Evolutionary conservation across 2,329 filamentous ascomycete genomes (phyloP), one percentile per base, ranked within the genome.

Genomic region (Aplosporella prunicola): DNA sequence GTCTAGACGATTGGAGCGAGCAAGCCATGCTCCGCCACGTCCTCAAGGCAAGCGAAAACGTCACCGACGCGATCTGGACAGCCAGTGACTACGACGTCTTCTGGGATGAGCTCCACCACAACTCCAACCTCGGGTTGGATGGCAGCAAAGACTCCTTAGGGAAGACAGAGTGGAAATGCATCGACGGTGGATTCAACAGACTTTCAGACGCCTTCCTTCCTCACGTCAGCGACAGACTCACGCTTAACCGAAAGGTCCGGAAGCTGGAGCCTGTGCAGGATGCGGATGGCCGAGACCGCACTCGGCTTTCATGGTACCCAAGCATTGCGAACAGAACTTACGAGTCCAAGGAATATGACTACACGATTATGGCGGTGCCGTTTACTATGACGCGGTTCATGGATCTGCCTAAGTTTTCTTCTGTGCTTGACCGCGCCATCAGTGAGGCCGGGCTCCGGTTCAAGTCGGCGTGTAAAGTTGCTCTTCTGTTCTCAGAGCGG

Each of bases 331-430:
- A 35, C 17, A 11, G 25, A 14, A 35, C 25, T 10, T 16, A n/a
- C 25, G 25, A 28, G 11, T 29, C 24, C 17, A 23, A 28, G 8
- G 25, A 28, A 17, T 35, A 28, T 13, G 25, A 35, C 8, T 35
- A 35, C 33, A 35, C 33, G 3, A 23, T 35, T 18, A 28, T 35
- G 24, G 33, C 33, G 3, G 18, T 35, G 5, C 33, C 33, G 1
- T 35, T 35, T 7, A 35, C 33, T 26, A 35, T 35, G 33, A 35
- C 33, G 17, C 33, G 33, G 13, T 35, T 35, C 9, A 35, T 35
- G 33, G 17, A 28, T 14, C 33, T 35, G 2, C 33, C 33, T 8
- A 28, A 20, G 8, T 35, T 35, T 7, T 29, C 33, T 6, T 28
- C 33, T 5, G 17, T 29, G 10, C 25, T 35, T 7, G 24, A 18